phyloP scores from a whole-genome alignment of 1,284 basidiomycete genomes.

The Xerocomus nothofagi region DNA sequence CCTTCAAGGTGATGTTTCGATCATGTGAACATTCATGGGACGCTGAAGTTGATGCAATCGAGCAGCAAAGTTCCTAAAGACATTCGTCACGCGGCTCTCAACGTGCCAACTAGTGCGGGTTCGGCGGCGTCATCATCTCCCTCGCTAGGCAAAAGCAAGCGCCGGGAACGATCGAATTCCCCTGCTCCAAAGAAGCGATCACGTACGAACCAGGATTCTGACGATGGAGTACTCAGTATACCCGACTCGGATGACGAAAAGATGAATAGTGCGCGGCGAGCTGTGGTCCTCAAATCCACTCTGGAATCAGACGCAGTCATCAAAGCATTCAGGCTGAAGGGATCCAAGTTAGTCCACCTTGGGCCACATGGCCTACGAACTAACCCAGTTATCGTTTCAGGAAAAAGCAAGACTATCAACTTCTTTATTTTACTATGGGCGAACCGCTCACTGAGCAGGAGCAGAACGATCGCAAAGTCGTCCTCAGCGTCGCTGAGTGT shows the following conservation, averaged over 20 bases:
- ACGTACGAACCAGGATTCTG: constrained; percentile 20
- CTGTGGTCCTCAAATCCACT: constrained; percentile 12
- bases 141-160: constrained; percentile 21
- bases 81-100: constrained; percentile 39
- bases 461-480: constrained; percentile 47
- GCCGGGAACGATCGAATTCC: constrained; percentile 16
- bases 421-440: constrained; percentile 69
- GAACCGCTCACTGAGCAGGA: constrained; percentile 54
- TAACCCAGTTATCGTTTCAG: constrained; percentile 13
- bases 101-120: neutral
- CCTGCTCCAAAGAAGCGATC: constrained; percentile 29
- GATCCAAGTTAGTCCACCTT: constrained; percentile 43
- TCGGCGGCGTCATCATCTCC: constrained; percentile 7
- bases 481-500: constrained; percentile 46
- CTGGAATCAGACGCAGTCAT: constrained; percentile 40
- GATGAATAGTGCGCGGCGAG: constrained; percentile 3
- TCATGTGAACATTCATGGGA: neutral
- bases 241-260: constrained; percentile 25
- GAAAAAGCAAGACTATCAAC: constrained; percentile 60
- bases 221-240: constrained; percentile 41
- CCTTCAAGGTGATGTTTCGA: constrained; percentile 57
- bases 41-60: constrained; percentile 8
- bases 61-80: constrained; percentile 22
- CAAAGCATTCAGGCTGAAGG: constrained; percentile 50
- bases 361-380: neutral